Evolutionary conservation across 2,329 filamentous ascomycete genomes (phyloP), one percentile per base, ranked within the genome.

Genomic region (Arthrinium phaeospermum): DNA sequence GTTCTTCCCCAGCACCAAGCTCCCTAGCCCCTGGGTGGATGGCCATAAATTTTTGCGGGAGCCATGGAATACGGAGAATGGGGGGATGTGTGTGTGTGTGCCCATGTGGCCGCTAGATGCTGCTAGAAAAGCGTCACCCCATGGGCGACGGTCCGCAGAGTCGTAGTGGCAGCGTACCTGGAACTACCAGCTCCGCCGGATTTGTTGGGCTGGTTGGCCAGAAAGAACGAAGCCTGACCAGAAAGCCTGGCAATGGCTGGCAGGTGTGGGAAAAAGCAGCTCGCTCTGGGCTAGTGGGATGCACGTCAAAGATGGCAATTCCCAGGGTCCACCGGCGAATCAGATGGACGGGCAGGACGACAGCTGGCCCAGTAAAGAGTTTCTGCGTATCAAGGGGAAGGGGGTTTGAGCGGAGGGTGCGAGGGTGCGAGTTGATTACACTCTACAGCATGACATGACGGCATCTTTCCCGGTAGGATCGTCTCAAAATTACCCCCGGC

Each of bases 261-360:
- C 45, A 24, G 68, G 68, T 70, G 68, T 70, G 68, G 68, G 30
- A 37, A 12, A 61, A 61, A 19, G 30, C 30, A 61, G 30, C 53
- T 61, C 34, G 16, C 16, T 41, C 37, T 19, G 27, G 51, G 27
- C 27, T 61, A 61, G 53, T 30, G 53, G 16, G 37, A 61, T 61
- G 74, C 73, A 76, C 69, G 71, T 76, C 74, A 73, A 76, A 76
- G 75, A 76, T 75, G 74, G 75, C 70, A 75, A 76, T 75, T 76
- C 70, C 69, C 71, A 57, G 69, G 71, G 69, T 51, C 37, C 14
- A 70, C 44, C 30, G 27, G 61, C 75, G 74, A 76, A 76, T 76
- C 75, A 76, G 46, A 67, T 2, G 46, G 46, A 22, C 14, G n/a
- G 30, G 68, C 67, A 61, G 10, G 53, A 61, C 53, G 34, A 37